Conservation (phyloP, 2,329 filamentous ascomycete genomes). For the Amauroascus niger region DNA sequence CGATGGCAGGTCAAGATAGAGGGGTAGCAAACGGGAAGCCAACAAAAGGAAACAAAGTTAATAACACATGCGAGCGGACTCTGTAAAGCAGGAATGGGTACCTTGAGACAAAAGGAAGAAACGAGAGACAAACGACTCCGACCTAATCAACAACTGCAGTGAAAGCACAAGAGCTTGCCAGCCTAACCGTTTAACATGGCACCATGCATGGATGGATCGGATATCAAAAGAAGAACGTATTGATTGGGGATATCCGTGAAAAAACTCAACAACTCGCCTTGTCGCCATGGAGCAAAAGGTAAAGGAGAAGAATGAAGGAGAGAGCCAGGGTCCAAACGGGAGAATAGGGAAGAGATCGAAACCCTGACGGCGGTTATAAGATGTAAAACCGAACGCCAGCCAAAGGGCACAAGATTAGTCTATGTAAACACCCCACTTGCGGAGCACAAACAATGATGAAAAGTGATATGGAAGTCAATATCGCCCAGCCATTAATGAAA, state of each 20-base stretch:
- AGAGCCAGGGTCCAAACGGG: not conserved
- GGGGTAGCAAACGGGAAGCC: not conserved
- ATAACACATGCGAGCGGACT: slow-evolving; percentile 1
- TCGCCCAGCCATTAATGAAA: slow-evolving; percentile 5
- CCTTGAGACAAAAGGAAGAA: not conserved
- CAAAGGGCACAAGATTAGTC: not conserved
- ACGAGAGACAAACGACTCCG: not conserved
- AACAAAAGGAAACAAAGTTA: slow-evolving; percentile 1
- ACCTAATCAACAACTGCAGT: not conserved
- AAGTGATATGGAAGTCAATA: slow-evolving; percentile 2
- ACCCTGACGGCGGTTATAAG: not conserved
- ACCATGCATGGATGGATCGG: not conserved
- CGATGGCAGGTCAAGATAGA: not conserved
- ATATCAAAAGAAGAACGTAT: not conserved
- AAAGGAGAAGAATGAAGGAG: not conserved
- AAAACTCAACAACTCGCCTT: not conserved
- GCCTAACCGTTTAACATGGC: not conserved
- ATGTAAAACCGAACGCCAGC: not conserved
- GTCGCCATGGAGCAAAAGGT: not conserved
- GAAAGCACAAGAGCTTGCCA: not conserved
- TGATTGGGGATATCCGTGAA: not conserved
- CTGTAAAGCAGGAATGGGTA: slow-evolving; percentile 1
- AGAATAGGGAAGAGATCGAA: not conserved
- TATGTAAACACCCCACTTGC: not conserved
- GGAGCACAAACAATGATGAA: not conserved